Percentiles rank a stretch among this genome's conserved stretches.
phyloP scores from a whole-genome alignment of 768 basidiomycete species.

The Hygrophorus pudorinus region DNA sequence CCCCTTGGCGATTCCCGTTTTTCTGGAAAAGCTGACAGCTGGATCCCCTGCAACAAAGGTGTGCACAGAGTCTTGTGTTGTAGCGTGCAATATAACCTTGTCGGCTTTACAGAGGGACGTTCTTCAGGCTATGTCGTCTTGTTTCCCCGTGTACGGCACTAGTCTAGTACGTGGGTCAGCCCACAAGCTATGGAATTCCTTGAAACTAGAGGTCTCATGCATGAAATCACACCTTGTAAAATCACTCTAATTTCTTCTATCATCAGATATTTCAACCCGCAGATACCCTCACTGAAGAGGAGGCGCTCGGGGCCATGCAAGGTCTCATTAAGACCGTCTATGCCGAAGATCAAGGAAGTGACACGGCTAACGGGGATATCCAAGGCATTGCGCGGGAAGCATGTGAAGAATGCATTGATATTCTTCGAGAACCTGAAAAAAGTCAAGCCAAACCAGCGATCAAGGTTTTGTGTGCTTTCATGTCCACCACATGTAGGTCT shows the following conservation, averaged over 20 bases:
- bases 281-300: conserved; percentile 62
- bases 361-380: conserved; percentile 28
- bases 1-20: conserved; percentile 73
- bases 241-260: not conserved
- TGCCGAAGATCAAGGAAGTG: conserved; percentile 23
- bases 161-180: conserved; percentile 50
- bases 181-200: conserved; percentile 76
- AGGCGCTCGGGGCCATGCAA: conserved; percentile 63
- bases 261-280: conserved; percentile 86
- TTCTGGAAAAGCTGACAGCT: conserved; percentile 84
- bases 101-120: conserved; percentile 61
- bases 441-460: conserved; percentile 82
- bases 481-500: conserved; percentile 67
- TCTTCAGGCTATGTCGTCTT: conserved; percentile 63
- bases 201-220: conserved; percentile 76
- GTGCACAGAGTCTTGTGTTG: not conserved
- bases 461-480: conserved; percentile 69
- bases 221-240: not conserved
- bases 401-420: conserved; percentile 69
- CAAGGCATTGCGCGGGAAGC: conserved; percentile 63
- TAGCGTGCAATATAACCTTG: not conserved
- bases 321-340: conserved; percentile 71
- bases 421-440: conserved; percentile 88
- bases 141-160: conserved; percentile 80
- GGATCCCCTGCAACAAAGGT: conserved; percentile 82